phyloP scores from a whole-genome alignment of 371 early-diverging fungal genomes.

The Mucor irregularis region DNA sequence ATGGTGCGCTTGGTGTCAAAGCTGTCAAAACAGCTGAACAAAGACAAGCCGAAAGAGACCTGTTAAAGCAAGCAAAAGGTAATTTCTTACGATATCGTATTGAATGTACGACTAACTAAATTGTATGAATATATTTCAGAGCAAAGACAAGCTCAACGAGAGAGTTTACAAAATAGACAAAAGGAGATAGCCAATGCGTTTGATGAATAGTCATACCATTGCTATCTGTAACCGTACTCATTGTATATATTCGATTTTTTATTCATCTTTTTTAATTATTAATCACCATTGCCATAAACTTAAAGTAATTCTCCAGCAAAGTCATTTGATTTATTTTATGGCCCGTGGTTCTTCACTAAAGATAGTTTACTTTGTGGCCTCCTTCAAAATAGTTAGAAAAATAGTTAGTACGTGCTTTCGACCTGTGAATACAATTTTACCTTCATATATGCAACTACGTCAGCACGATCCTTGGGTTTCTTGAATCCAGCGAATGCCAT shows the following conservation, averaged over 20 bases:
- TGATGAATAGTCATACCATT: too few relatives aligned
- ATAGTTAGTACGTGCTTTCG: too few relatives aligned
- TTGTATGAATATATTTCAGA: conserved; percentile 10
- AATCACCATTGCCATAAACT: too few relatives aligned
- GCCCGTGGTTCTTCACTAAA: too few relatives aligned
- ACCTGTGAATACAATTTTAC: too few relatives aligned
- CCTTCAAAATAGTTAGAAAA: too few relatives aligned
- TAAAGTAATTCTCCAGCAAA: too few relatives aligned
- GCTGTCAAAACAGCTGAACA: conserved; percentile 50
- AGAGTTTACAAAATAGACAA: conserved; percentile 9
- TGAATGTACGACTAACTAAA: not conserved
- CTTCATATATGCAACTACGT: conserved; percentile 90
- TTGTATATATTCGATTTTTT: too few relatives aligned
- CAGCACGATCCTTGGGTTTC: conserved; percentile 87
- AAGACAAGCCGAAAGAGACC: conserved; percentile 28
- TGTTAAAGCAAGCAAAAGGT: conserved; percentile 37
- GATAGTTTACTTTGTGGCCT: too few relatives aligned
- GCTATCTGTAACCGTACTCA: too few relatives aligned
- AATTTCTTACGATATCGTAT: not conserved
- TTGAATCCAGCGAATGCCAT: conserved; percentile 98
- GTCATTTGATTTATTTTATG: too few relatives aligned
- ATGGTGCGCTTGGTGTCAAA: conserved; percentile 50
- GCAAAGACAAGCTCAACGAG: conserved; percentile 21
- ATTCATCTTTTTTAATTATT: too few relatives aligned
- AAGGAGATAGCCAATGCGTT: conserved; percentile 30